Base-by-base conservation (phyloP, 306 rosid species). In the Quillaja saponaria region DNA sequence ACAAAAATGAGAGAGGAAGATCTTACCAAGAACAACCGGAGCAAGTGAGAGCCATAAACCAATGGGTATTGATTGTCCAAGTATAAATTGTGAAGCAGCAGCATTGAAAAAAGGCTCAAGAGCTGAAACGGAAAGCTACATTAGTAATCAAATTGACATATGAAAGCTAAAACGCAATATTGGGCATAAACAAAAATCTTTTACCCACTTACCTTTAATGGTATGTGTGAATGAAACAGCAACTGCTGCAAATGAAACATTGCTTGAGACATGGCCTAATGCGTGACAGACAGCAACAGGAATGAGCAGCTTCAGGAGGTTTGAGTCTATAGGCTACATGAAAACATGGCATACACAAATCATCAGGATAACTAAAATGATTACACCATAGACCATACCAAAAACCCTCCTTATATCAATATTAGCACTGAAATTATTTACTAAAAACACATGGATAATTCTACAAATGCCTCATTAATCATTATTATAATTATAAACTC, bases 211-310 rank as follows among this genome's bases (percentile, higher is more conserved):
- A 91, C 98, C 95, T 86, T 91, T 91, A 54, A 88, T 41, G 19
- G 98, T 91, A 61, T 91, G 98, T 1, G 96, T 88, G 82, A 91
- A 91, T 33, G 98, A 91, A 61, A 91, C 98, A 31, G 96, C 98
- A 40, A 91, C 98, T 4, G 98, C 98, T 7, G 98, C 98, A 68
- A 91, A 91, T 55, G 96, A 91, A 14, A 91, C 98, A 80, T 91
- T 91, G 71, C 90, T 82, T 77, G 85, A 88, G 71, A 91, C 98
- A 63, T 91, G 98, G 73, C 98, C 98, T 55, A 91, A 76, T 14
- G 96, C 96, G 34, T 91, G 98, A 59, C 98, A 88, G 69, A 82
- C 69, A 9, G 96, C 95, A 54, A 91, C 96, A 3, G 96, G 98
- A 58, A 86, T 84, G 67, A 91, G 83, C 60, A 91, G 35, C 58